A percentile compares a stretch with the other conserved stretches of the same genome.
Evolutionary conservation across 805 yeast species (phyloP).

Genomic region (Wickerhamiella sorbophila): DNA sequence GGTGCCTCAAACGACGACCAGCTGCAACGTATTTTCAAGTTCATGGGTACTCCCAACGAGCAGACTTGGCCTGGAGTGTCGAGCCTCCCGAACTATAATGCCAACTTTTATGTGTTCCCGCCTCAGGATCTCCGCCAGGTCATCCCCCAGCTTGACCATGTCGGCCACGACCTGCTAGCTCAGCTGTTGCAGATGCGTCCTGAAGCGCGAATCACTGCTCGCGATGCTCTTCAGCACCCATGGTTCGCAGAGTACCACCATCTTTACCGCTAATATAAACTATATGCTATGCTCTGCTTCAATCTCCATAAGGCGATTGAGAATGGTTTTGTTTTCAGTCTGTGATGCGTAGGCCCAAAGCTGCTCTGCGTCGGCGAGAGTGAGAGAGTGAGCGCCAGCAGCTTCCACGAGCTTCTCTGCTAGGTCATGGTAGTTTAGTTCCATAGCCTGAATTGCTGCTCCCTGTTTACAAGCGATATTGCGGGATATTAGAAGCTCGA

Average conservation of each 20-base stretch:
- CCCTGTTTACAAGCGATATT: constrained; percentile 6
- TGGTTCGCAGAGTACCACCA: constrained; percentile 64
- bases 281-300: not conserved
- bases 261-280: constrained; percentile 4
- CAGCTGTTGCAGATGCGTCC: constrained; percentile 40
- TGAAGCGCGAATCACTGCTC: constrained; percentile 37
- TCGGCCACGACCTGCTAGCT: constrained; percentile 54
- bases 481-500: constrained; percentile 5
- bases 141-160: constrained; percentile 53
- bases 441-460: constrained; percentile 9
- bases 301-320: not conserved
- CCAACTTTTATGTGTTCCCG: constrained; percentile 70
- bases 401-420: constrained; percentile 6
- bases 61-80: constrained; percentile 96
- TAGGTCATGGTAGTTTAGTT: constrained; percentile 1
- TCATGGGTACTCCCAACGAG: constrained; percentile 95
- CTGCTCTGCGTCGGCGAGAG: constrained; percentile 1
- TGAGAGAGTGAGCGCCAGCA: constrained; percentile 1
- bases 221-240: constrained; percentile 45
- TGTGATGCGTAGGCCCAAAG: not conserved
- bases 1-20: constrained; percentile 96
- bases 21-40: constrained; percentile 73
- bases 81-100: constrained; percentile 60
- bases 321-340: not conserved
- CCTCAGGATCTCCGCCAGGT: constrained; percentile 71